Conservation (phyloP, 2,329 filamentous ascomycete genomes). For the Hysterium pulicare region DNA sequence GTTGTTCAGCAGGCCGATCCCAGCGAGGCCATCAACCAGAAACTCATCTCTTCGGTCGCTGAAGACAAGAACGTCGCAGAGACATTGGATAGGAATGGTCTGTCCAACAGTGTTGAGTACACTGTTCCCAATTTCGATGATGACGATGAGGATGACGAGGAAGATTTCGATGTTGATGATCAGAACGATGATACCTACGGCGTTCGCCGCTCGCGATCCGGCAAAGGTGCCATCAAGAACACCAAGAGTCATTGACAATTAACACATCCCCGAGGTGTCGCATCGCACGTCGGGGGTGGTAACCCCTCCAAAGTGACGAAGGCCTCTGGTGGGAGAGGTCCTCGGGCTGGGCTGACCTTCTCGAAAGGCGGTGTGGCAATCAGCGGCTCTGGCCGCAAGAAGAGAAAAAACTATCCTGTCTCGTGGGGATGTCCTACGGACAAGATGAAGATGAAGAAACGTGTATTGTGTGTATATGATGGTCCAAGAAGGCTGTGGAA, state of each 20-base stretch:
- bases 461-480: conserved; percentile 89
- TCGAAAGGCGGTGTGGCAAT: conserved; percentile 69
- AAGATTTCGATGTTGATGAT: conserved; percentile 52
- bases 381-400: conserved; percentile 67
- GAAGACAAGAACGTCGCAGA: conserved; percentile 39
- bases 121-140: conserved; percentile 48
- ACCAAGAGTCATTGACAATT: conserved; percentile 49
- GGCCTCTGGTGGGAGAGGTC: conserved; percentile 27
- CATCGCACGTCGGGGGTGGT: conserved; percentile 35
- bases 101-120: conserved; percentile 45
- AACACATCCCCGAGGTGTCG: conserved; percentile 50
- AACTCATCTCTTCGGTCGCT: conserved; percentile 38
- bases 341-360: conserved; percentile 65
- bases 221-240: conserved; percentile 52
- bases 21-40: conserved; percentile 42
- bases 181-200: conserved; percentile 55
- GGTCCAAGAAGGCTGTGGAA: conserved; percentile 85
- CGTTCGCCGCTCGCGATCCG: conserved; percentile 42
- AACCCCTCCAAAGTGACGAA: conserved; percentile 38
- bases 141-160: conserved; percentile 58
- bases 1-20: conserved; percentile 51
- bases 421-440: conserved; percentile 90
- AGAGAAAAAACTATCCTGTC: conserved; percentile 86
- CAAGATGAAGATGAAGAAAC: conserved; percentile 98
- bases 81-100: conserved; percentile 38